Conservation (phyloP, 139 green algal genomes). For the Chlamydomonas schloesseri region DNA sequence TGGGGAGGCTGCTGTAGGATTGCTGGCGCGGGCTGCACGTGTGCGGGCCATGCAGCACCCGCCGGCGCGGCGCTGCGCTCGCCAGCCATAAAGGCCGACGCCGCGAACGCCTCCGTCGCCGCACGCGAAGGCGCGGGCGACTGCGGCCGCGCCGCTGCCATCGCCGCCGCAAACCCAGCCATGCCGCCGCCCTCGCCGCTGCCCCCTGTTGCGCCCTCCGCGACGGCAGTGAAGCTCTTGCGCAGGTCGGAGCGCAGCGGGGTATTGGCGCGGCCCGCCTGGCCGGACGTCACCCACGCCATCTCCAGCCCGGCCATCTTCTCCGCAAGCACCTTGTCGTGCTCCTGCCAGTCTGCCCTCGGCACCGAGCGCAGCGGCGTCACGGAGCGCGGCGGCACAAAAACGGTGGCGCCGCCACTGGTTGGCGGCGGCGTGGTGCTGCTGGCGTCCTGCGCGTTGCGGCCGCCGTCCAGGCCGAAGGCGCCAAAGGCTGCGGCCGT, state of each 20-base stretch:
- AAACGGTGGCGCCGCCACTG: too few relatives aligned
- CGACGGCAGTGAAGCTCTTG: neutral
- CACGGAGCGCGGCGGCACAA: neutral
- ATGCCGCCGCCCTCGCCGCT: neutral
- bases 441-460: too few relatives aligned
- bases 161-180: neutral
- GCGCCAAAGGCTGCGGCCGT: too few relatives aligned
- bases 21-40: neutral
- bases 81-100: neutral
- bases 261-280: conserved; percentile 21
- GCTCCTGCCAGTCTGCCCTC: neutral
- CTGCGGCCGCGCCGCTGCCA: neutral
- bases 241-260: conserved; percentile 21
- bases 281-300: conserved; percentile 46
- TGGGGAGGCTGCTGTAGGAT: neutral
- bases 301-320: conserved; percentile 38
- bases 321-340: conserved; percentile 16
- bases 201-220: too few relatives aligned
- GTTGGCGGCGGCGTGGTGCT: neutral
- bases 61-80: neutral
- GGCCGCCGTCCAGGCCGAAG: too few relatives aligned
- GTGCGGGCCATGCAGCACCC: too few relatives aligned
- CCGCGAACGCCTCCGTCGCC: neutral
- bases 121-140: neutral
- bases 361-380: neutral